These are phyloP conservation scores for Boletus speciosus DNA, from an alignment of 768 basidiomycete genomes.

Conservation along the genomic window DNA sequence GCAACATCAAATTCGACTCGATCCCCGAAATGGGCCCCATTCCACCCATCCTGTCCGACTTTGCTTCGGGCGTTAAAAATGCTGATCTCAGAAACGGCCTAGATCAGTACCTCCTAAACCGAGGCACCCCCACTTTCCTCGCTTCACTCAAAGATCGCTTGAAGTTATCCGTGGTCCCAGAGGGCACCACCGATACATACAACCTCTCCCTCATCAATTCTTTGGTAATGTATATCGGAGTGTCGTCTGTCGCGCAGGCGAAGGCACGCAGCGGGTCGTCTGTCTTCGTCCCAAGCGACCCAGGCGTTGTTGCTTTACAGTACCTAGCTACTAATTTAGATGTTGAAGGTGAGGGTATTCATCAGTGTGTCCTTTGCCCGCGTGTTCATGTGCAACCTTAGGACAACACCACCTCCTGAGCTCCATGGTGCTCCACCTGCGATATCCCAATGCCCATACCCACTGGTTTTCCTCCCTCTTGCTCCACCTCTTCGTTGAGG, in stretches of 20 bases:
- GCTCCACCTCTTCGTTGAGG: slow-evolving; percentile 81
- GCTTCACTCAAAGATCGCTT: slow-evolving; percentile 78
- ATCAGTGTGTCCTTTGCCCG: neutral
- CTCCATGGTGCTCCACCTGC: slow-evolving; percentile 90
- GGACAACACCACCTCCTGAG: slow-evolving; percentile 94
- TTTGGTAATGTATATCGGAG: slow-evolving; percentile 94
- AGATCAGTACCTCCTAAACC: slow-evolving; percentile 81
- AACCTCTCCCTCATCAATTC: slow-evolving; percentile 90
- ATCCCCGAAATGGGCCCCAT: slow-evolving; percentile 90
- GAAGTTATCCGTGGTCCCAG: slow-evolving; percentile 44
- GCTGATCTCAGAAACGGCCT: slow-evolving; percentile 76
- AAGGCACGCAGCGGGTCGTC: slow-evolving; percentile 81
- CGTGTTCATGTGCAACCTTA: slow-evolving; percentile 29
- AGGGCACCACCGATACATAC: slow-evolving; percentile 59
- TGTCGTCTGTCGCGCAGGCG: slow-evolving; percentile 84
- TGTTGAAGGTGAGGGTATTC: slow-evolving; percentile 69
- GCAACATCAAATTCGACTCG: slow-evolving; percentile 66
- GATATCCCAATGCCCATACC: slow-evolving; percentile 98
- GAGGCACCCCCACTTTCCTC: slow-evolving; percentile 68
- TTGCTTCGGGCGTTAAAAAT: slow-evolving; percentile 74
- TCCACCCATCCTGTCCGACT: slow-evolving; percentile 89
- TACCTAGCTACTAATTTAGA: slow-evolving; percentile 83
- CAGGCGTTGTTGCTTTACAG: slow-evolving; percentile 80
- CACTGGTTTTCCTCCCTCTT: slow-evolving; percentile 95
- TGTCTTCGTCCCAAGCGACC: slow-evolving; percentile 76